Conservation (phyloP, 768 basidiomycete species). For the Calocera cornea region DNA sequence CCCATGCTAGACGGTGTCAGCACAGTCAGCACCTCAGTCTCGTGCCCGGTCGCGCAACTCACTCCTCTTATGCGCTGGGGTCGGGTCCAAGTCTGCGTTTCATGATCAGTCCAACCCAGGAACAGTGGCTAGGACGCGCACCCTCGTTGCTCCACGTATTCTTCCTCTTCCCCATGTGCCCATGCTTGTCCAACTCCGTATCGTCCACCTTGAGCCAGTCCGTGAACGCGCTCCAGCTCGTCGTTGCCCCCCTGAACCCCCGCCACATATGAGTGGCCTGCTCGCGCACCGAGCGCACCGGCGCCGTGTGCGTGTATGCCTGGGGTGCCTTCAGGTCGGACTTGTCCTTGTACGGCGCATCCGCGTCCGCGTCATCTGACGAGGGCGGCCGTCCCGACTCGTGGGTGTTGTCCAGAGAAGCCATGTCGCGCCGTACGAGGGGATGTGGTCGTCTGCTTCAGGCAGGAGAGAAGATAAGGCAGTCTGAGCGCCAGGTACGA, state of each 20-base stretch:
- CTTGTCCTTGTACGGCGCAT: too few relatives aligned
- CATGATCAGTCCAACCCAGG: neutral
- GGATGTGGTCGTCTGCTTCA: too few relatives aligned
- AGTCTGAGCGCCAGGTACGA: too few relatives aligned
- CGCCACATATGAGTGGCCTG: neutral
- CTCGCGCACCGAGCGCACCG: neutral
- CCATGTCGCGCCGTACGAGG: too few relatives aligned
- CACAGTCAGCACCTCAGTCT: neutral
- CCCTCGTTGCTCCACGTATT: neutral
- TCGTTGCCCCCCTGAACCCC: neutral
- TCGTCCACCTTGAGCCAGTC: neutral
- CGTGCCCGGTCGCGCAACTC: neutral
- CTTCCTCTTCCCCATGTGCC: slow-evolving; percentile 1
- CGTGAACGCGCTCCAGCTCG: neutral
- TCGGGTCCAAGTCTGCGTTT: neutral
- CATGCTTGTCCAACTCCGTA: neutral
- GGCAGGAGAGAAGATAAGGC: too few relatives aligned
- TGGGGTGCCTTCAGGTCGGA: too few relatives aligned
- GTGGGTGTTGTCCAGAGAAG: too few relatives aligned
- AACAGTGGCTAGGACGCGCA: neutral
- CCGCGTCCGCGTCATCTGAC: too few relatives aligned
- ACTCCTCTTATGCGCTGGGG: neutral
- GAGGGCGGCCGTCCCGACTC: too few relatives aligned
- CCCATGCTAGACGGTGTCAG: neutral
- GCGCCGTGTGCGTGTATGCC: too few relatives aligned